phyloP scores from a whole-genome alignment of 345 rosid genomes.

The Mallotus nudiflorus region DNA sequence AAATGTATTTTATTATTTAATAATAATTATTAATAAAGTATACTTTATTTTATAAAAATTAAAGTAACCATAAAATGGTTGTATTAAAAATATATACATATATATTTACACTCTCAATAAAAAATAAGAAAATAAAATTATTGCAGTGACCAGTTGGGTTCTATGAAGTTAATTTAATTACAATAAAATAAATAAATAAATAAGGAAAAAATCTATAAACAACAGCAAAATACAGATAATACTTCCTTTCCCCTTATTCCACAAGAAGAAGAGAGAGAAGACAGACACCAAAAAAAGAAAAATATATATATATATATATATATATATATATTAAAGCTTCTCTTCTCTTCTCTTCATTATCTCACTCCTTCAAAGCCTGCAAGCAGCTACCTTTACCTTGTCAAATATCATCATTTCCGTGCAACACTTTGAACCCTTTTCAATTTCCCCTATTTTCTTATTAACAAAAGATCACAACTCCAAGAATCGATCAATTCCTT shows the following conservation, averaged over 20 bases:
- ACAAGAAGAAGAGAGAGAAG: neutral
- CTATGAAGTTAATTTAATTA: too few relatives aligned
- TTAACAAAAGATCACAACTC: conserved; percentile 10
- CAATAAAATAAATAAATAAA: too few relatives aligned
- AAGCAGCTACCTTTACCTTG: neutral
- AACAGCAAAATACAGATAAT: conserved; percentile 3
- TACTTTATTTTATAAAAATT: too few relatives aligned
- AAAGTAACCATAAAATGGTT: too few relatives aligned
- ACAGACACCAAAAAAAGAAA: neutral
- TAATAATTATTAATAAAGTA: too few relatives aligned
- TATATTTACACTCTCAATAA: too few relatives aligned
- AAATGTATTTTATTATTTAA: too few relatives aligned
- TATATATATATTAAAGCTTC: too few relatives aligned
- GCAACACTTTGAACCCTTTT: too few relatives aligned
- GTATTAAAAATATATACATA: too few relatives aligned
- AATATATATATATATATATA: too few relatives aligned
- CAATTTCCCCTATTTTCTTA: neutral
- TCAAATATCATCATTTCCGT: conserved; percentile 1
- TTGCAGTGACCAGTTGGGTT: neutral
- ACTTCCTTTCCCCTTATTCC: neutral
- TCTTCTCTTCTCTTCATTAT: conserved; percentile 13
- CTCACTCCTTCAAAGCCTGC: conserved; percentile 14
- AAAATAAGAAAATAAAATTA: neutral
- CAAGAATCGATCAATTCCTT: neutral
- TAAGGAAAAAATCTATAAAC: neutral